A percentile compares a stretch with the other conserved stretches of the same genome.
phyloP scores from a whole-genome alignment of 805 yeast species.

The Nakazawaea populi region DNA sequence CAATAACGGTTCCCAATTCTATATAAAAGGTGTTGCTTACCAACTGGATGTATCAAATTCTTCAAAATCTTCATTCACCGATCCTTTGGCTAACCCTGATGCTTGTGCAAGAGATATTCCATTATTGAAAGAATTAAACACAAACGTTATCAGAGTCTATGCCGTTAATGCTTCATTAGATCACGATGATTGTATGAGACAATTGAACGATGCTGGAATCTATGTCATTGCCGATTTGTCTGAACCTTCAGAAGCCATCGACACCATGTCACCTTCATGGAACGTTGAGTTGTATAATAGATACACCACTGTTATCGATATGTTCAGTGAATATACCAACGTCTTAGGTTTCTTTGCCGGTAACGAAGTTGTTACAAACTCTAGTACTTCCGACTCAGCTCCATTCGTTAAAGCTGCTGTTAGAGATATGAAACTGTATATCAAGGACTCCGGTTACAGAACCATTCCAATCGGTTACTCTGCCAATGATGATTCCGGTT shows the following conservation, averaged over 20 bases:
- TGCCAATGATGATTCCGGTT: constrained; percentile 66
- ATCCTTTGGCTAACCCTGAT: constrained; percentile 61
- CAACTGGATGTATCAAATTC: constrained; percentile 59
- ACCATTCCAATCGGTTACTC: constrained; percentile 77
- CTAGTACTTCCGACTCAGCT: constrained; percentile 64
- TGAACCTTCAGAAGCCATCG: constrained; percentile 57
- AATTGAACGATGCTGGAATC: constrained; percentile 68
- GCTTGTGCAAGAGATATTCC: constrained; percentile 73
- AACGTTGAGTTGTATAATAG: constrained; percentile 53
- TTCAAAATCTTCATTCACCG: constrained; percentile 44
- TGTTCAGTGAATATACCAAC: constrained; percentile 63
- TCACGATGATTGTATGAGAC: constrained; percentile 63
- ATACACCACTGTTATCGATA: constrained; percentile 66
- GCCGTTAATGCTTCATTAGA: constrained; percentile 61
- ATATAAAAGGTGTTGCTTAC: constrained; percentile 74
- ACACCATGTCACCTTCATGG: constrained; percentile 63
- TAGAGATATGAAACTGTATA: constrained; percentile 70
- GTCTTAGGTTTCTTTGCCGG: constrained; percentile 82
- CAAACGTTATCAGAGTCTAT: constrained; percentile 73
- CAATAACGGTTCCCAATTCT: constrained; percentile 75
- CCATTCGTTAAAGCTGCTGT: constrained; percentile 81
- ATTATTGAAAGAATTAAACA: constrained; percentile 51
- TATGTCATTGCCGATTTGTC: constrained; percentile 77
- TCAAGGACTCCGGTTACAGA: constrained; percentile 55
- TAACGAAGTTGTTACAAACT: constrained; percentile 73